Percentiles rank a stretch among this genome's conserved stretches.
Conservation (phyloP, 169 alveolate species). For the Cryptosporidium canis region DNA sequence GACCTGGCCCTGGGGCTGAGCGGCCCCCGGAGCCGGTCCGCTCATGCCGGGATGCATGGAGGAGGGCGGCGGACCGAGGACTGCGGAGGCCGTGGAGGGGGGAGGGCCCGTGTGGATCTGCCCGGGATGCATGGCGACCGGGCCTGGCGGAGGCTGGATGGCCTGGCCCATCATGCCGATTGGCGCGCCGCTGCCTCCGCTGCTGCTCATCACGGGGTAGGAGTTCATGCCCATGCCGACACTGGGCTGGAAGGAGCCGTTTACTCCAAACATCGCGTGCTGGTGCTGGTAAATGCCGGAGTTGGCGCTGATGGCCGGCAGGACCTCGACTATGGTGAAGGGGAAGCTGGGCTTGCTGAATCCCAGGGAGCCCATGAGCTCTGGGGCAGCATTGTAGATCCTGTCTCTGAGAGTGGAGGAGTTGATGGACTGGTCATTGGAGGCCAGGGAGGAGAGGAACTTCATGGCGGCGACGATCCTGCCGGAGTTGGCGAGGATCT, state of each 20-base stretch:
- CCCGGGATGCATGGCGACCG: not conserved
- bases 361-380: constrained; percentile 69
- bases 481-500: constrained; percentile 79
- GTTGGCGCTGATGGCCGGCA: constrained; percentile 34
- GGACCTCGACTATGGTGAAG: constrained; percentile 73
- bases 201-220: not conserved
- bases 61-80: not conserved
- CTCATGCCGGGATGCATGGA: not conserved
- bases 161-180: constrained; percentile 3
- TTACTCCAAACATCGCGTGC: constrained; percentile 2
- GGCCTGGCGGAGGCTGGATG: constrained; percentile 13
- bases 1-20: not conserved
- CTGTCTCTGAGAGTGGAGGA: constrained; percentile 76
- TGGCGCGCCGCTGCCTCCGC: not conserved
- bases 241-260: not conserved
- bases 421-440: constrained; percentile 74
- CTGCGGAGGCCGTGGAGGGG: not conserved
- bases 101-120: not conserved
- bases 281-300: constrained; percentile 6
- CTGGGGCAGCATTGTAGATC: constrained; percentile 78
- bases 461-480: constrained; percentile 80
- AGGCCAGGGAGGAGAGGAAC: constrained; percentile 73
- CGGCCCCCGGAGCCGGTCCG: not conserved
- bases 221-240: not conserved
- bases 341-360: constrained; percentile 74